A percentile compares a stretch with the other conserved stretches of the same genome.
These are phyloP conservation scores for Arthrobotrys iridis DNA, from an alignment of 2,329 filamentous ascomycete genomes.

Conservation along the genomic window DNA sequence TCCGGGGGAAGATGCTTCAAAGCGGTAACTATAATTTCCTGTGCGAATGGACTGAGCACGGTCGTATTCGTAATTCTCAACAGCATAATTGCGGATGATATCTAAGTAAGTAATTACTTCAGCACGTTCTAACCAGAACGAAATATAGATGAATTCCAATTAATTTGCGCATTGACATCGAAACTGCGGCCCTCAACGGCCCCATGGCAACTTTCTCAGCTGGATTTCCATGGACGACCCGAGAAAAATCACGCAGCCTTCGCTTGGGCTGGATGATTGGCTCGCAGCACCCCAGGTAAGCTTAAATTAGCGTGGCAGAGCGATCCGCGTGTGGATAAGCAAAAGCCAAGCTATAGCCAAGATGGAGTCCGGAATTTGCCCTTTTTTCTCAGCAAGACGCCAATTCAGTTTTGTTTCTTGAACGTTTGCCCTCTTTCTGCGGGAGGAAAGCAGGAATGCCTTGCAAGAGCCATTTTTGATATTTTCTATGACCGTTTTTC, in stretches of 20 bases:
- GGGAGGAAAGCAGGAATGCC: slow-evolving; percentile 38
- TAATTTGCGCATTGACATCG: slow-evolving; percentile 43
- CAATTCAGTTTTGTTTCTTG: not conserved
- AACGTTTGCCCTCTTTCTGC: slow-evolving; percentile 1
- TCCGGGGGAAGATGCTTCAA: not conserved
- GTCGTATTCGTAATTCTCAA: slow-evolving; percentile 22
- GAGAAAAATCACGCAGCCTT: slow-evolving; percentile 52
- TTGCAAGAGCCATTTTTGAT: not conserved
- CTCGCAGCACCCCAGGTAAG: slow-evolving; percentile 52
- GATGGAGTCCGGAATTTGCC: slow-evolving; percentile 52
- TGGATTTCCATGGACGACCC: slow-evolving; percentile 30
- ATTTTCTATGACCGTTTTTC: not conserved
- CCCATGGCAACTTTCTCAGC: slow-evolving; percentile 18
- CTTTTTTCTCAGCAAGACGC: slow-evolving; percentile 22
- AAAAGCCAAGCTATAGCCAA: slow-evolving; percentile 44
- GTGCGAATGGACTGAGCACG: not conserved
- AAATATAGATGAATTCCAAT: slow-evolving; percentile 19
- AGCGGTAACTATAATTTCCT: too few species aligned
- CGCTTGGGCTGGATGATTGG: slow-evolving; percentile 53
- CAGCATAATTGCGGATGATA: not conserved
- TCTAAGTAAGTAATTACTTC: too few species aligned
- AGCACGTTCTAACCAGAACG: not conserved
- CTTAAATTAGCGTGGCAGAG: slow-evolving; percentile 54
- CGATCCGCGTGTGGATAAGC: slow-evolving; percentile 48
- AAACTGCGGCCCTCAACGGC: slow-evolving; percentile 5